Percentiles rank a stretch among this genome's conserved stretches.
Conservation (phyloP, 2,329 filamentous ascomycete genomes). For the Apiospora phragmitis region DNA sequence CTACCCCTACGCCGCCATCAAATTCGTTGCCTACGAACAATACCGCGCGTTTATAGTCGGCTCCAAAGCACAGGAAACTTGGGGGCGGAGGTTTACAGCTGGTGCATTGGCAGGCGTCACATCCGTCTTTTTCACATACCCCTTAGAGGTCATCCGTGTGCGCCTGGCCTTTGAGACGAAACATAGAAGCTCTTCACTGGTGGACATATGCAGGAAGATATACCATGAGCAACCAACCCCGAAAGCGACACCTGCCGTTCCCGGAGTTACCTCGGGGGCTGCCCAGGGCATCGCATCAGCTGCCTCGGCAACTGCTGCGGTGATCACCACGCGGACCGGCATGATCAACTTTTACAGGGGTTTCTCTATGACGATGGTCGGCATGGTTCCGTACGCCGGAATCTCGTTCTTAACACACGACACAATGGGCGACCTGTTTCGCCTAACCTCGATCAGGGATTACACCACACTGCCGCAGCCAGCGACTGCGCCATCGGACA, state of each 20-base stretch:
- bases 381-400: slow-evolving; percentile 96
- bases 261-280: slow-evolving; percentile 27
- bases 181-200: slow-evolving; percentile 67
- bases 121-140: slow-evolving; percentile 95
- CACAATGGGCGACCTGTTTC: slow-evolving; percentile 80
- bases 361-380: slow-evolving; percentile 84
- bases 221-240: slow-evolving; percentile 70
- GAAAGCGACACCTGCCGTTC: slow-evolving; percentile 35
- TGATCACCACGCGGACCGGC: slow-evolving; percentile 63
- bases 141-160: slow-evolving; percentile 88
- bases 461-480: slow-evolving; percentile 75
- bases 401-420: slow-evolving; percentile 96
- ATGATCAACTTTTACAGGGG: slow-evolving; percentile 93
- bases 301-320: slow-evolving; percentile 47
- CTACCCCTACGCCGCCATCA: slow-evolving; percentile 96
- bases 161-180: slow-evolving; percentile 94
- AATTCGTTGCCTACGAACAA: slow-evolving; percentile 97
- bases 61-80: slow-evolving; percentile 70
- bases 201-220: slow-evolving; percentile 80
- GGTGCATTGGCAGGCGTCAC: slow-evolving; percentile 80
- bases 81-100: slow-evolving; percentile 70
- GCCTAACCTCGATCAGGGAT: slow-evolving; percentile 63
- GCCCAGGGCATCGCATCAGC: slow-evolving; percentile 40
- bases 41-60: slow-evolving; percentile 80
- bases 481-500: slow-evolving; percentile 52